Base-by-base conservation (phyloP, 805 yeast species). In the Grigorovia humatica region DNA sequence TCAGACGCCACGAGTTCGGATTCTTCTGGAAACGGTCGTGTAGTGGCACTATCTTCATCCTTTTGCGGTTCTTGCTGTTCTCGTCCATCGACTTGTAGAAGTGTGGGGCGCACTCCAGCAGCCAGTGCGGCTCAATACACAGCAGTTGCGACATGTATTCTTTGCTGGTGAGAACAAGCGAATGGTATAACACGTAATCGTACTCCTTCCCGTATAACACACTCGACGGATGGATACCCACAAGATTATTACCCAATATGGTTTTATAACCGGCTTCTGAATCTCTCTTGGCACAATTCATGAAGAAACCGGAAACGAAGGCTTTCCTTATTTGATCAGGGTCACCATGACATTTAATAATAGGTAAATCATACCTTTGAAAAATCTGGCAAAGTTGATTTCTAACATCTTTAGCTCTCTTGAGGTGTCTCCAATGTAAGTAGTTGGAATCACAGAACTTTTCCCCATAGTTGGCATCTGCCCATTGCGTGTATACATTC, bases 71-170 rank as follows among this genome's bases (percentile, higher is more conserved):
- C 52, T 74, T 76, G 59, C 80, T 76, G 53, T 71, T 65, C 1
- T 77, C 74, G 59, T 81, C 85, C 0, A 81, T 76, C 17, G 74
- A 76, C 61, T 79, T 79, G 74, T 84, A 91, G 66, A 83, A 88
- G 45, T 78, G 80, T 3, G 90, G 88, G 8, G 90, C 88, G 47
- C 62, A 55, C 66, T 83, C 78, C 47, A 80, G 69, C 35, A 91
- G 70, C 96, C 96, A 87, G 55, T 74, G 75, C 0, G 96, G 86
- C 49, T 88, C 89, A 40, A 93, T 80, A n/a, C 78, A 77, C 17
- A 90, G 85, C 30, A 85, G 82, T 59, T 88, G 88, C 51, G 93
- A 85, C 96, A 91, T 88, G 62, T 86, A 93, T 73, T 91, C 98
- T 62, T 82, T 82, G 15, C 85, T 78, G 0, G 99, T 91, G 57